Evolutionary conservation across 768 basidiomycete species (phyloP).

Genomic region (Cubamyces sp.): DNA sequence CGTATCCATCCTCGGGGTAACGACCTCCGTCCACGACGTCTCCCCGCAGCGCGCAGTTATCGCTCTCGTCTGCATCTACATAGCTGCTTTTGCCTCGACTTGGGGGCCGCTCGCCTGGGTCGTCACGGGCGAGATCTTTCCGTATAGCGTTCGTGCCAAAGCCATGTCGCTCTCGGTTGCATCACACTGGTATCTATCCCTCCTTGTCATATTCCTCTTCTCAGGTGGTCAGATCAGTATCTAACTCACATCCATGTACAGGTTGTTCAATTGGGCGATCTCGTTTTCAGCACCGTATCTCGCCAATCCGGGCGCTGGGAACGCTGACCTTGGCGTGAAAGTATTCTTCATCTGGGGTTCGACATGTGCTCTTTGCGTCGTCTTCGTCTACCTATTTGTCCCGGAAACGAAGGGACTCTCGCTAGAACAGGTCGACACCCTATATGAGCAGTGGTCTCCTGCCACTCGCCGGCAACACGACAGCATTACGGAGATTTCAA

Average conservation of each 20-base stretch:
- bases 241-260: background rate
- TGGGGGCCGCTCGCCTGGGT: slow-evolving; percentile 76
- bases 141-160: slow-evolving; percentile 78
- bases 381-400: slow-evolving; percentile 81
- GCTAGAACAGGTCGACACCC: slow-evolving; percentile 80
- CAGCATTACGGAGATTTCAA: background rate
- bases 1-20: slow-evolving; percentile 65
- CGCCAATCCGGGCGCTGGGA: slow-evolving; percentile 45
- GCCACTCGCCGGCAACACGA: slow-evolving; percentile 38
- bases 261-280: slow-evolving; percentile 72
- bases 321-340: slow-evolving; percentile 62
- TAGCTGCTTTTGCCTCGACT: slow-evolving; percentile 48
- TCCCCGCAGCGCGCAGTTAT: slow-evolving; percentile 65
- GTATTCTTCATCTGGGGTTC: slow-evolving; percentile 54
- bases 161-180: slow-evolving; percentile 73
- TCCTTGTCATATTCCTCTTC: no score
- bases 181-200: slow-evolving; percentile 55
- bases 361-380: slow-evolving; percentile 65
- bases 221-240: background rate
- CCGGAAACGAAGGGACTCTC: slow-evolving; percentile 84
- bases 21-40: slow-evolving; percentile 43
- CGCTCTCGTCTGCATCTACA: slow-evolving; percentile 54
- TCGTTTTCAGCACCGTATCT: slow-evolving; percentile 52
- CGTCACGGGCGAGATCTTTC: slow-evolving; percentile 78
- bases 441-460: slow-evolving; percentile 71